These are phyloP conservation scores for Cladophialophora chaetospira DNA, from an alignment of 2,329 filamentous ascomycete genomes.

Conservation along the genomic window DNA sequence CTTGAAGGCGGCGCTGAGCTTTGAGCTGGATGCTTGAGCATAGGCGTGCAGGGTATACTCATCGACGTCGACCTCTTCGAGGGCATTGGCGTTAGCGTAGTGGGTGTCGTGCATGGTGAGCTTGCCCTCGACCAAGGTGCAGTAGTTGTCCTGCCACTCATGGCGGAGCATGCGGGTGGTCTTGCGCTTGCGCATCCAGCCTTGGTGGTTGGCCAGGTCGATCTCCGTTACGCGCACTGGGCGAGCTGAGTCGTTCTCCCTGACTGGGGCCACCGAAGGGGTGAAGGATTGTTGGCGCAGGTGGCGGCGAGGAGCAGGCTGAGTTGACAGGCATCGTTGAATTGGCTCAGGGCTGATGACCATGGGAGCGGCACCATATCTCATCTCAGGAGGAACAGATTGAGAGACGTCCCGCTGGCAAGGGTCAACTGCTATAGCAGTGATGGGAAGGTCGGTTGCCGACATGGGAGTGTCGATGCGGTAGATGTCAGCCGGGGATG, in stretches of 20 bases:
- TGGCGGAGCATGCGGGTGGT: conserved; percentile 84
- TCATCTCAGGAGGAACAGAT: conserved; percentile 93
- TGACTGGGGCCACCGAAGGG: conserved; percentile 29
- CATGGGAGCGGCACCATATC: conserved; percentile 59
- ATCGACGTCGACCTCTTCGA: conserved; percentile 43
- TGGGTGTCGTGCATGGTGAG: conserved; percentile 48
- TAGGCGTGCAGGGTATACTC: conserved; percentile 43
- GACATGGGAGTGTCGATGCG: conserved; percentile 85
- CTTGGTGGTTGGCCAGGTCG: conserved; percentile 62
- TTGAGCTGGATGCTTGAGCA: conserved; percentile 69
- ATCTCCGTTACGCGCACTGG: conserved; percentile 23
- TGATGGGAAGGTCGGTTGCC: conserved; percentile 85
- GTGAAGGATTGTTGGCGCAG: conserved; percentile 30
- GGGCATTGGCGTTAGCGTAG: conserved; percentile 33
- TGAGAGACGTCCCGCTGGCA: conserved; percentile 79
- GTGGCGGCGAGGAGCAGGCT: conserved; percentile 28
- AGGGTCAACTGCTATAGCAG: conserved; percentile 69
- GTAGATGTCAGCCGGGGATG: conserved; percentile 65
- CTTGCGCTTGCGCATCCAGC: conserved; percentile 93
- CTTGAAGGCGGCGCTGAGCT: conserved; percentile 84
- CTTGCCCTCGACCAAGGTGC: conserved; percentile 75
- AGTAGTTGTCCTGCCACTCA: conserved; percentile 92
- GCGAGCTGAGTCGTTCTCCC: conserved; percentile 24
- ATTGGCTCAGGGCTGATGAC: conserved; percentile 46
- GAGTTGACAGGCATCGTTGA: conserved; percentile 47